These are phyloP conservation scores for Lodderomyces jiufengensis DNA, from an alignment of 1,139 yeast species.

Conservation along the genomic window DNA sequence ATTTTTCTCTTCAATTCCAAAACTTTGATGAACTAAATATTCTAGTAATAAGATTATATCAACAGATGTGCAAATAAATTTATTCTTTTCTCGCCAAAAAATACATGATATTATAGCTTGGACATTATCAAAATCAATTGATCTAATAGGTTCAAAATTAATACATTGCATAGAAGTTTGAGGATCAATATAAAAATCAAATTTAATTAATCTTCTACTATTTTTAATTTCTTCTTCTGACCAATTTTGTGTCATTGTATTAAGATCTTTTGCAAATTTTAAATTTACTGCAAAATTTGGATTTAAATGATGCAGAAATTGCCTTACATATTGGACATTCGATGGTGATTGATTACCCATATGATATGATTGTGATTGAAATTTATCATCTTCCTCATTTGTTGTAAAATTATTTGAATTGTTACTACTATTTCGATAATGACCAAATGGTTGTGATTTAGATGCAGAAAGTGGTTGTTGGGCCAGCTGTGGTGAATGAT, in stretches of 20 bases:
- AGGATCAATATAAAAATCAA: constrained; percentile 19
- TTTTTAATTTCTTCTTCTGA: constrained; percentile 23
- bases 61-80: constrained; percentile 60
- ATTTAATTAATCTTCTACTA: constrained; percentile 36
- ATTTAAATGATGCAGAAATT: constrained; percentile 10
- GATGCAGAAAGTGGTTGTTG: neutral
- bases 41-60: constrained; percentile 61
- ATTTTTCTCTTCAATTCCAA: constrained; percentile 67
- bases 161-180: constrained; percentile 22
- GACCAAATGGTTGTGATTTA: neutral
- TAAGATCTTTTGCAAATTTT: constrained; percentile 11
- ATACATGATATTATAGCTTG: constrained; percentile 54
- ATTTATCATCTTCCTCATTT: constrained; percentile 1
- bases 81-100: constrained; percentile 51
- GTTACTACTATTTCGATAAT: neutral
- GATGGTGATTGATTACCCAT: constrained; percentile 6
- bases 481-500: neutral
- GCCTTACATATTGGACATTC: constrained; percentile 11
- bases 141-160: constrained; percentile 22
- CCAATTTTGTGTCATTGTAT: constrained; percentile 34
- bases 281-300: constrained; percentile 11
- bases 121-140: constrained; percentile 18
- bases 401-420: neutral
- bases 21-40: constrained; percentile 52
- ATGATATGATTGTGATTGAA: constrained; percentile 7